Evolutionary conservation across 345 rosid species (phyloP).

Genomic region (Melaleuca alternifolia): DNA sequence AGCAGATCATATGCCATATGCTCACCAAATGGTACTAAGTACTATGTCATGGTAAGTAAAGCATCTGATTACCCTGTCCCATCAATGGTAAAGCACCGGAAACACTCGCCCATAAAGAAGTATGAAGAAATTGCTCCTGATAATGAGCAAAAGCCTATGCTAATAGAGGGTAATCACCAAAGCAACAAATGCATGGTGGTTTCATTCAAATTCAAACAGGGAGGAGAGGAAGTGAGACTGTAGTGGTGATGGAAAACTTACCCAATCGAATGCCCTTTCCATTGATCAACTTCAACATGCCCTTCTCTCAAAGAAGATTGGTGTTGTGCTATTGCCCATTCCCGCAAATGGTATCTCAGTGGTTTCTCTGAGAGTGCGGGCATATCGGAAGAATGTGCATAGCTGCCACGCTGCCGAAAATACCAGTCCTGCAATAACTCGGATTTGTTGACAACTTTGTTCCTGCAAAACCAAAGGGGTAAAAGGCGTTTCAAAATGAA

Average conservation of each 20-base stretch:
- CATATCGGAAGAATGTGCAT: not conserved
- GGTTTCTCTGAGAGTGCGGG: constrained; percentile 22
- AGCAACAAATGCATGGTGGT: not conserved
- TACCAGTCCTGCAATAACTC: constrained; percentile 44
- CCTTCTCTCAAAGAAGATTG: constrained; percentile 33
- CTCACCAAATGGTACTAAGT: not conserved
- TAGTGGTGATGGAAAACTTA: constrained; percentile 2
- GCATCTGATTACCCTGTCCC: not conserved
- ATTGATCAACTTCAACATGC: constrained; percentile 46
- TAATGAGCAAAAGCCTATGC: not conserved
- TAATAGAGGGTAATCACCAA: not conserved
- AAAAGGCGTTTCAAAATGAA: not conserved
- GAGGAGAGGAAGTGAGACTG: not conserved
- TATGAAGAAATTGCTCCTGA: not conserved
- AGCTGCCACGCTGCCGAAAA: constrained; percentile 24
- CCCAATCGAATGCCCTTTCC: constrained; percentile 79
- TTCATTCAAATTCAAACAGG: not conserved
- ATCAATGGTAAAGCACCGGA: not conserved
- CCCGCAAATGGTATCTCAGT: constrained; percentile 28
- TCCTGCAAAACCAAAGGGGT: constrained; percentile 31
- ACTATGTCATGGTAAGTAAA: not conserved
- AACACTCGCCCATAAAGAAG: not conserved
- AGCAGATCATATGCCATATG: not conserved
- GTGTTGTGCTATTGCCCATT: constrained; percentile 61
- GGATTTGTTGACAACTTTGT: constrained; percentile 32